Evolutionary conservation across 2,329 filamentous ascomycete species (phyloP).

Genomic region (Sclerotinia nivalis): DNA sequence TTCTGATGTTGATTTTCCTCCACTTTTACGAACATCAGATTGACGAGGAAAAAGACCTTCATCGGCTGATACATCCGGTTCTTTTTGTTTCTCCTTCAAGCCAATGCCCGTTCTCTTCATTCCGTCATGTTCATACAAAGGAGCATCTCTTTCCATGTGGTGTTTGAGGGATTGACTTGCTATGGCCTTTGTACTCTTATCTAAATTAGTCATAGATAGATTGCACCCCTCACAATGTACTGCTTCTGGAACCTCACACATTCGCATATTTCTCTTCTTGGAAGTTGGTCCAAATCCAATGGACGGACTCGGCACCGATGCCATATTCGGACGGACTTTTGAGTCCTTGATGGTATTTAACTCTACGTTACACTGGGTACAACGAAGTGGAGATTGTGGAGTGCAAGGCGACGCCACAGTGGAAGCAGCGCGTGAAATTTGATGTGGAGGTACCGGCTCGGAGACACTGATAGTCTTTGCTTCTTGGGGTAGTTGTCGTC

Average conservation of each 20-base stretch:
- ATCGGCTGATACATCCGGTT: not conserved
- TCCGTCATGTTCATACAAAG: not conserved
- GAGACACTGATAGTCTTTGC: not conserved
- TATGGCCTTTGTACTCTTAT: not conserved
- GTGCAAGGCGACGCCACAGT: not conserved
- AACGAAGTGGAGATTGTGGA: slow-evolving; percentile 4
- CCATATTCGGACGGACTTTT: not conserved
- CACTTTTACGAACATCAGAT: slow-evolving; percentile 5
- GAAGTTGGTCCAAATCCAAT: not conserved
- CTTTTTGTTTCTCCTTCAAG: not conserved
- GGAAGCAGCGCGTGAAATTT: not conserved
- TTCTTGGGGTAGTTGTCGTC: not conserved
- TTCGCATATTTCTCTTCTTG: not conserved
- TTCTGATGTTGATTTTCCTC: not conserved
- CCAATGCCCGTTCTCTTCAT: not conserved
- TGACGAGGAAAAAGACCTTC: slow-evolving; percentile 14
- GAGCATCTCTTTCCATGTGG: not conserved
- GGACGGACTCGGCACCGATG: not conserved
- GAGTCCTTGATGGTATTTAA: not conserved
- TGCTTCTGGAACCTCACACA: not conserved
- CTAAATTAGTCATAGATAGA: not conserved
- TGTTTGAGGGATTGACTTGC: not conserved
- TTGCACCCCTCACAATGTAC: slow-evolving; percentile 11
- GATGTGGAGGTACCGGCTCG: not conserved
- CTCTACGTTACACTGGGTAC: slow-evolving; percentile 15